Evolutionary conservation across 352 stramenopile genomes (phyloP).

Genomic region (Phytophthora sojae): DNA sequence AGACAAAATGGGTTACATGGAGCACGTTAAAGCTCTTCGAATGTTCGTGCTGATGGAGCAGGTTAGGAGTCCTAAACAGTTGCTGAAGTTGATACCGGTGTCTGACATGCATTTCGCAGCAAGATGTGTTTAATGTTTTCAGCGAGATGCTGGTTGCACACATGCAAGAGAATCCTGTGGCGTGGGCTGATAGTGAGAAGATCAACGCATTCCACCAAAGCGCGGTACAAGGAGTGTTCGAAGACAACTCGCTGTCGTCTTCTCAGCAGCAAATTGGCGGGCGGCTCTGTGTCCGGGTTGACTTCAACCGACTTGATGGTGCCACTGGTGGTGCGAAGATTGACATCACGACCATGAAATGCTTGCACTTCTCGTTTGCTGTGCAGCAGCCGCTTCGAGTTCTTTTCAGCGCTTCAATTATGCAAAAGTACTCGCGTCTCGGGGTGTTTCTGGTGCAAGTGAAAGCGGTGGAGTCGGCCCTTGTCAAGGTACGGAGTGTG

Average conservation of each 20-base stretch:
- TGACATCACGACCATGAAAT: slow-evolving; percentile 65
- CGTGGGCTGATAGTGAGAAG: slow-evolving; percentile 62
- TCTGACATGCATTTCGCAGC: slow-evolving; percentile 36
- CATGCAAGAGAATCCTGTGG: slow-evolving; percentile 59
- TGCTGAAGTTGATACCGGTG: slow-evolving; percentile 1
- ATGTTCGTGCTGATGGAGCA: slow-evolving; percentile 81
- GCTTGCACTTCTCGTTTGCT: slow-evolving; percentile 67
- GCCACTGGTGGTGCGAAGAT: slow-evolving; percentile 44
- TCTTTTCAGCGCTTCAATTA: slow-evolving; percentile 63
- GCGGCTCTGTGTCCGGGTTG: slow-evolving; percentile 56
- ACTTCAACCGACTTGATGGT: slow-evolving; percentile 56
- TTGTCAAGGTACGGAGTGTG: slow-evolving; percentile 56
- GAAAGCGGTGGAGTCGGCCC: slow-evolving; percentile 61
- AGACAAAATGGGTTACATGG: slow-evolving; percentile 54
- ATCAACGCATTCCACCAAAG: slow-evolving; percentile 66
- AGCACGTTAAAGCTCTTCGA: slow-evolving; percentile 61
- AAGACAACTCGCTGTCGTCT: slow-evolving; percentile 51
- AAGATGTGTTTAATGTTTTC: slow-evolving; percentile 73
- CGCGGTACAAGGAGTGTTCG: slow-evolving; percentile 57
- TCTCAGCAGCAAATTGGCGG: slow-evolving; percentile 48
- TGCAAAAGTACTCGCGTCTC: slow-evolving; percentile 72
- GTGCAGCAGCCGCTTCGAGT: slow-evolving; percentile 58
- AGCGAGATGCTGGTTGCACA: slow-evolving; percentile 57
- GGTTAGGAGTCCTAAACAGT: slow-evolving; percentile 33
- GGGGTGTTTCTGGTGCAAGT: slow-evolving; percentile 69